Conservation (phyloP, 495 filamentous ascomycete genomes). For the Penicillium cinerascens region DNA sequence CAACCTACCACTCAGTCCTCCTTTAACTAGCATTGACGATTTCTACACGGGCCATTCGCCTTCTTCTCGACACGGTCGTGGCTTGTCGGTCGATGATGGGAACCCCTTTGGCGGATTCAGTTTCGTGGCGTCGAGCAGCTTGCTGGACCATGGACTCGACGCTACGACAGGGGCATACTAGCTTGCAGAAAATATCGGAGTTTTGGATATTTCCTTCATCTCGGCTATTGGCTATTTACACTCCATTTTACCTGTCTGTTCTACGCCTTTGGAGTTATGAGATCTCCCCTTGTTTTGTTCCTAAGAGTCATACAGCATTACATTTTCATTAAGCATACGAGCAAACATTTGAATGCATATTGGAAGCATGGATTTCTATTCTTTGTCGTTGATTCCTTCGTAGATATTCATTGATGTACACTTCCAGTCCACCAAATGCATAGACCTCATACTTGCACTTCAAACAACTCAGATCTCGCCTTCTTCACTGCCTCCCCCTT, state of each 20-base stretch:
- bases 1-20: conserved; percentile 72
- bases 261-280: background rate
- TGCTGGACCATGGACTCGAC: conserved; percentile 60
- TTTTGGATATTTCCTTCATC: background rate
- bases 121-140: conserved; percentile 84
- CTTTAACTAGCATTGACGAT: conserved; percentile 44
- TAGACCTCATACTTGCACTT: background rate
- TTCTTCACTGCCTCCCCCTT: conserved; percentile 41
- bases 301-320: background rate
- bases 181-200: background rate
- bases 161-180: conserved; percentile 29
- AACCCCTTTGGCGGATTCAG: conserved; percentile 94
- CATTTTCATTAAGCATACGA: background rate
- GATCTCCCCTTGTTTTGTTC: background rate
- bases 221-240: background rate
- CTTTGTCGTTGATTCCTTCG: conserved; percentile 11
- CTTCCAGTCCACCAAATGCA: background rate
- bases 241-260: background rate
- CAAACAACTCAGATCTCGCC: conserved; percentile 34
- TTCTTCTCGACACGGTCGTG: conserved; percentile 8
- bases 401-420: conserved; percentile 18
- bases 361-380: background rate
- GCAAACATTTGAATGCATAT: background rate
- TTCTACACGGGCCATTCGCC: conserved; percentile 21
- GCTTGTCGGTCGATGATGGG: conserved; percentile 41